These are phyloP conservation scores for Lichtheimia ornata DNA, from an alignment of 371 early-diverging fungal genomes.

Conservation along the genomic window DNA sequence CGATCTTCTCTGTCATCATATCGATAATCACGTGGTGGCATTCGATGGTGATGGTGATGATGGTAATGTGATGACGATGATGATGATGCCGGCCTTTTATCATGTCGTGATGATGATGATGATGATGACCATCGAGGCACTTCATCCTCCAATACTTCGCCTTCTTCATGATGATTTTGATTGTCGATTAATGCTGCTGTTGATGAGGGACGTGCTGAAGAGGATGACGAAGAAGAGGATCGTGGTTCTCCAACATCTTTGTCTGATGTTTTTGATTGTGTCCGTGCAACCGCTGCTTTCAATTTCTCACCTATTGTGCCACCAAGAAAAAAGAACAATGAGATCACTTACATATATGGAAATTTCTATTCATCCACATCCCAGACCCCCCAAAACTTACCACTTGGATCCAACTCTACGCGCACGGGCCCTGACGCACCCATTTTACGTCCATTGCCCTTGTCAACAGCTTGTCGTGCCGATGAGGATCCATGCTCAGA, in stretches of 20 bases:
- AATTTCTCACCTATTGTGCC: slow-evolving; percentile 24
- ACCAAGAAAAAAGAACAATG: not conserved
- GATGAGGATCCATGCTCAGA: slow-evolving; percentile 34
- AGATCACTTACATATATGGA: not conserved
- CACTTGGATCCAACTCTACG: slow-evolving; percentile 66
- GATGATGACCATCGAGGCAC: slow-evolving; percentile 11
- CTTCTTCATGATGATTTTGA: slow-evolving; percentile 31
- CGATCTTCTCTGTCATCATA: too few species aligned
- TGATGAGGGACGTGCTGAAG: not conserved
- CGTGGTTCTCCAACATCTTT: not conserved
- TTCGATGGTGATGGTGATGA: slow-evolving; percentile 34
- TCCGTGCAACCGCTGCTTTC: slow-evolving; percentile 19
- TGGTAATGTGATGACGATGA: slow-evolving; percentile 6
- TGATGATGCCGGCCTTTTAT: slow-evolving; percentile 8
- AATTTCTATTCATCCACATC: not conserved
- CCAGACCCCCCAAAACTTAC: slow-evolving; percentile 19
- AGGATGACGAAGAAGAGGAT: slow-evolving; percentile 3
- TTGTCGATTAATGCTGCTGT: not conserved
- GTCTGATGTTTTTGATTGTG: slow-evolving; percentile 13
- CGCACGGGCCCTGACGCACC: slow-evolving; percentile 53
- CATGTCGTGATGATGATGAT: slow-evolving; percentile 16
- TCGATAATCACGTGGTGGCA: slow-evolving; percentile 13
- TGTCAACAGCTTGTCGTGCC: slow-evolving; percentile 54
- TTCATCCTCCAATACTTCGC: slow-evolving; percentile 31
- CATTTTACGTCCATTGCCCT: slow-evolving; percentile 60